Conservation (phyloP, 1,139 yeast species). For the Scheffersomyces quercinus region DNA sequence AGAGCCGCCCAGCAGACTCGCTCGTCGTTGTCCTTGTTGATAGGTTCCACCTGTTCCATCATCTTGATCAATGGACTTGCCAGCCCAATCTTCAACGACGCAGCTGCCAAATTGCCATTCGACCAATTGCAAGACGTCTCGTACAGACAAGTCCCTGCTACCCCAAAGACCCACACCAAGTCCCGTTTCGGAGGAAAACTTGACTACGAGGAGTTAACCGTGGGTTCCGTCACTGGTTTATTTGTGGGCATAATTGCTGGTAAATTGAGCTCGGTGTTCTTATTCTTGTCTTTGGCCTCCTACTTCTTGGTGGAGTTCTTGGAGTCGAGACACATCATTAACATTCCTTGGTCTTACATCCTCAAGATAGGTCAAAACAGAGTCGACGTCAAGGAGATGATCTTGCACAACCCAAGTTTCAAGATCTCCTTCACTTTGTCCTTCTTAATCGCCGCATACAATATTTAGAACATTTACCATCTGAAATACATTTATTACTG, state of each 20-base stretch:
- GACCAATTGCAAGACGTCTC: neutral
- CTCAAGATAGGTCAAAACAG: conserved; percentile 46
- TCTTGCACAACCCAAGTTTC: conserved; percentile 66
- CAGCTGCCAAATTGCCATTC: conserved; percentile 1
- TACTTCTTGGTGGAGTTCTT: conserved; percentile 60
- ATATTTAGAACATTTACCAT: conserved; percentile 30
- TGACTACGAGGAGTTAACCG: conserved; percentile 64
- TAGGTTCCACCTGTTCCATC: conserved; percentile 6
- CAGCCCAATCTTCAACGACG: conserved; percentile 8
- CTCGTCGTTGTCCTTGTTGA: conserved; percentile 6
- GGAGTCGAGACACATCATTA: conserved; percentile 56
- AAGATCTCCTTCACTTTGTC: conserved; percentile 59
- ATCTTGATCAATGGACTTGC: conserved; percentile 3
- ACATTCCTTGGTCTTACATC: conserved; percentile 48
- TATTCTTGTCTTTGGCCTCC: conserved; percentile 51
- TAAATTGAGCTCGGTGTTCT: conserved; percentile 61
- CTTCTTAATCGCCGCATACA: conserved; percentile 65
- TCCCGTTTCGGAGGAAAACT: conserved; percentile 36
- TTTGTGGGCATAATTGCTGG: conserved; percentile 64
- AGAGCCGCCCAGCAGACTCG: neutral
- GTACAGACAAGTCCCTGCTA: conserved; percentile 1
- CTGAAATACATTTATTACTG: neutral
- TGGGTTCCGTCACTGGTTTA: conserved; percentile 69
- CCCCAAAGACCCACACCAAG: conserved; percentile 1
- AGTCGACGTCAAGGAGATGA: conserved; percentile 51